phyloP scores from a whole-genome alignment of 306 rosid genomes.

The Spatholobus suberectus region DNA sequence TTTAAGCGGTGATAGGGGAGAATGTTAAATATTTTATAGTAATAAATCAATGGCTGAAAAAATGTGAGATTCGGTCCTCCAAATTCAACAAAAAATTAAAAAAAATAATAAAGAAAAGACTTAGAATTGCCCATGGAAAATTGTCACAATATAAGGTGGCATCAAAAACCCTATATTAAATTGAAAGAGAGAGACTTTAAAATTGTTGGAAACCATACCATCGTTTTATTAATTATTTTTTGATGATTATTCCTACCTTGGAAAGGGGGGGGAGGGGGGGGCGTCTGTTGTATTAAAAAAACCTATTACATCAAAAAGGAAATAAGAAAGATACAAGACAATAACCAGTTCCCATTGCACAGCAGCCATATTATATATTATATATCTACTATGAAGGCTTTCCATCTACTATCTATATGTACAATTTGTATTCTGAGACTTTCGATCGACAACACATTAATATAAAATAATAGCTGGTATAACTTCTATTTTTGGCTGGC shows the following conservation, averaged over 20 bases:
- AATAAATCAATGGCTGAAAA: neutral
- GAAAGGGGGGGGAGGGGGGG: too few species aligned
- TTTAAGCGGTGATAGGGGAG: neutral
- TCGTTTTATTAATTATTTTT: slow-evolving; percentile 20
- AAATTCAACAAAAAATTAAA: neutral
- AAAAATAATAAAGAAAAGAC: neutral
- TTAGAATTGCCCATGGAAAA: neutral
- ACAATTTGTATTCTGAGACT: slow-evolving; percentile 35
- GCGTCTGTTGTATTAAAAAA: slow-evolving; percentile 18
- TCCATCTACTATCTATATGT: slow-evolving; percentile 46
- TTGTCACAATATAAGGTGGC: too few species aligned
- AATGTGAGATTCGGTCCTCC: neutral
- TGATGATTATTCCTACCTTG: neutral
- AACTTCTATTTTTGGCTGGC: slow-evolving; percentile 44
- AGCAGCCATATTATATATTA: slow-evolving; percentile 30
- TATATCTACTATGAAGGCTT: slow-evolving; percentile 9
- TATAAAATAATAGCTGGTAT: slow-evolving; percentile 2
- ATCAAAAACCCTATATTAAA: too few species aligned
- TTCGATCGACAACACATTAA: slow-evolving; percentile 12
- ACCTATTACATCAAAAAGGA: neutral
- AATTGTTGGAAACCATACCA: slow-evolving; percentile 10
- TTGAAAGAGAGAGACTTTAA: neutral
- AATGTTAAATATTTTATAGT: neutral
- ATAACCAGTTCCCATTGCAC: slow-evolving; percentile 25
- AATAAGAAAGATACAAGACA: slow-evolving; percentile 20